Evolutionary conservation across 2,329 filamentous ascomycete species (phyloP).

Genomic region (Aspergillus sp.): DNA sequence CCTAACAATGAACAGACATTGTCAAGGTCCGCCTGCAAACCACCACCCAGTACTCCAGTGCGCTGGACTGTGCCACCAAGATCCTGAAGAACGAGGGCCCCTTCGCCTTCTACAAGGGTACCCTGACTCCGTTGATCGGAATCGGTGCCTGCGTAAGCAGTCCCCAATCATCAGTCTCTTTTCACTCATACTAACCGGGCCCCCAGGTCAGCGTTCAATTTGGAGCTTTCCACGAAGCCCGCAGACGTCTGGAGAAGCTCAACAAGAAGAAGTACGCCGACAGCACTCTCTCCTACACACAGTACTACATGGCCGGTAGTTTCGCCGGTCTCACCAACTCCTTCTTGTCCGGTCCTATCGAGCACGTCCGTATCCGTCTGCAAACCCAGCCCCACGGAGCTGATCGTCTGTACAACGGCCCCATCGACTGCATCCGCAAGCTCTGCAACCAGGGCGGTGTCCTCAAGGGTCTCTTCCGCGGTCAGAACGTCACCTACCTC

Average conservation of each 20-base stretch:
- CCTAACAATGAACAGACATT: constrained; percentile 64
- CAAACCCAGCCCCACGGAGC: constrained; percentile 94
- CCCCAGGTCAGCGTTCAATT: constrained; percentile 83
- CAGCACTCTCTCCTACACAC: constrained; percentile 68
- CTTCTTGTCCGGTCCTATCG: constrained; percentile 84
- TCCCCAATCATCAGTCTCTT: neutral
- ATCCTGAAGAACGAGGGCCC: constrained; percentile 89
- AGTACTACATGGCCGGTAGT: constrained; percentile 89
- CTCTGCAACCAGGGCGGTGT: constrained; percentile 70
- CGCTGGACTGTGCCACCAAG: constrained; percentile 74
- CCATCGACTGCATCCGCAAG: constrained; percentile 87
- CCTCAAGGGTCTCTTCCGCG: constrained; percentile 77
- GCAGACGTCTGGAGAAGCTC: constrained; percentile 76
- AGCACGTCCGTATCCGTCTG: constrained; percentile 93
- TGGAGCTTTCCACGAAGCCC: constrained; percentile 91
- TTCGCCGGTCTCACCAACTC: constrained; percentile 92
- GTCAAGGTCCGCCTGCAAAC: constrained; percentile 98
- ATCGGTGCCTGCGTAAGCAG: constrained; percentile 84
- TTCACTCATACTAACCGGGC: neutral
- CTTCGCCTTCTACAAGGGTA: constrained; percentile 97
- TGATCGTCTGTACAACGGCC: constrained; percentile 75
- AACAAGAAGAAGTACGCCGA: constrained; percentile 57
- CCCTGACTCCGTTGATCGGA: constrained; percentile 87
- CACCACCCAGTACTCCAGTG: constrained; percentile 75
- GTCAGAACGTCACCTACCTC: constrained; percentile 78